These are phyloP conservation scores for Lignosus rhinocerotis DNA, from an alignment of 1,284 basidiomycete species.

Conservation along the genomic window DNA sequence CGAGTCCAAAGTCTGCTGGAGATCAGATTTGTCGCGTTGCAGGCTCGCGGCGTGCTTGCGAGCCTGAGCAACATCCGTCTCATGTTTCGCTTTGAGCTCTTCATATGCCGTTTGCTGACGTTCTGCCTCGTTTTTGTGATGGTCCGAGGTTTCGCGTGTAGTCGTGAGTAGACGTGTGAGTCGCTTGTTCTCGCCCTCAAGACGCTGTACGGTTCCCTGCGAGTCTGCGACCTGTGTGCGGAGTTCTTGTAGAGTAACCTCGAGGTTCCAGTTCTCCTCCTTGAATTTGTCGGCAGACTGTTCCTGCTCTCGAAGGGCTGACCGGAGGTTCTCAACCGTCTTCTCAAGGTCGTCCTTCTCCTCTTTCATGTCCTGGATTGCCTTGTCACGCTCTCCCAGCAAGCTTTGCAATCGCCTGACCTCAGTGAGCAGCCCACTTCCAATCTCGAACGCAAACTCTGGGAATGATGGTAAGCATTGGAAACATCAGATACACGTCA, in stretches of 20 bases:
- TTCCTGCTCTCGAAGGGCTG: constrained; percentile 75
- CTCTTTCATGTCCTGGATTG: constrained; percentile 83
- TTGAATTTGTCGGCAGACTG: constrained; percentile 78
- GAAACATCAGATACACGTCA: not conserved
- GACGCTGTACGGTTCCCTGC: constrained; percentile 65
- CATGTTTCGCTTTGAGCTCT: constrained; percentile 87
- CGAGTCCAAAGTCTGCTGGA: constrained; percentile 78
- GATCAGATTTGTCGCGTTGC: constrained; percentile 88
- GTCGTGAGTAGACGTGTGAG: constrained; percentile 75
- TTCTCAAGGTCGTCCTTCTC: constrained; percentile 85
- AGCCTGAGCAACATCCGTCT: constrained; percentile 89
- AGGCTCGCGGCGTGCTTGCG: constrained; percentile 87
- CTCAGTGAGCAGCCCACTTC: constrained; percentile 86
- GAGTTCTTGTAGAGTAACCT: constrained; percentile 89
- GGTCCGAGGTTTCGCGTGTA: constrained; percentile 78
- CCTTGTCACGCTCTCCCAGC: constrained; percentile 86
- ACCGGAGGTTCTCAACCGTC: constrained; percentile 69
- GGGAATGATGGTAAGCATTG: not conserved
- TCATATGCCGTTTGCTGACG: constrained; percentile 65
- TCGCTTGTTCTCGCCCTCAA: constrained; percentile 83
- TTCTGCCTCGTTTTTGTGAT: constrained; percentile 86
- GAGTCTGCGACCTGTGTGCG: constrained; percentile 70
- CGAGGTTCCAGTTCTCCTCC: constrained; percentile 98
- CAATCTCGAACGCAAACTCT: constrained; percentile 97
- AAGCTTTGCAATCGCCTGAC: constrained; percentile 86